Evolutionary conservation across 192 early-diverging fungal species (phyloP), one percentile per base, ranked within the genome.

Genomic region (Podila epicladia): DNA sequence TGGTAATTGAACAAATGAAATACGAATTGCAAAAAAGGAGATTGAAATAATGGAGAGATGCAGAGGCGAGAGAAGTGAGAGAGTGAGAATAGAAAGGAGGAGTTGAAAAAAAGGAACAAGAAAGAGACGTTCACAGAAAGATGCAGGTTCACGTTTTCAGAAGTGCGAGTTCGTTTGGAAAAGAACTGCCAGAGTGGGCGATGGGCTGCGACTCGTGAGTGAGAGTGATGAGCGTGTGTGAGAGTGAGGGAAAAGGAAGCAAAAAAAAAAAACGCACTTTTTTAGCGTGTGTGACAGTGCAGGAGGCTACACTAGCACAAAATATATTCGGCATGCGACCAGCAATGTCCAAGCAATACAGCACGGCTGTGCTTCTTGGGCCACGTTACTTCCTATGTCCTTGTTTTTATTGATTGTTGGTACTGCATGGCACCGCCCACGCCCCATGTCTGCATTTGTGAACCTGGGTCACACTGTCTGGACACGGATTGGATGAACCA

Each of bases 91-190:
- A 9, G 11, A 50, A 12, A 57, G 53, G 22, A 57, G 26, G 33
- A 57, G 49, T 62, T 26, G 9, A 13, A 33, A 6, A 64, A 22
- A 22, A 12, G 8, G 38, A 64, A 31, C n/a, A 48, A 22, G 59
- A 31, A 50, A n/a, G 58, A 61, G 58, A 64, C 61, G 9, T 64
- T 55, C 2, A 31, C 64, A 22, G 12, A 35, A 64, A 20, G 28
- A 48, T 29, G 13, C 49, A n/a, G n/a, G 62, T 4, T 17, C 31
- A 35, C 32, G 15, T 35, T 32, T 41, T 26, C 38, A 11, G 20
- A 29, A 37, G 35, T 20, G 31, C 20, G 60, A 6, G 62, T 41
- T 38, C n/a, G 17, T 41, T 63, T 63, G 33, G 19, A 41, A 35
- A 35, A 6, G 22, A 26, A n/a, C 17, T 32, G 11, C 19, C n/a